Evolutionary conservation across 2,329 filamentous ascomycete species (phyloP), one percentile per base, ranked within the genome.

Genomic region (Colletotrichum sansevieriae): DNA sequence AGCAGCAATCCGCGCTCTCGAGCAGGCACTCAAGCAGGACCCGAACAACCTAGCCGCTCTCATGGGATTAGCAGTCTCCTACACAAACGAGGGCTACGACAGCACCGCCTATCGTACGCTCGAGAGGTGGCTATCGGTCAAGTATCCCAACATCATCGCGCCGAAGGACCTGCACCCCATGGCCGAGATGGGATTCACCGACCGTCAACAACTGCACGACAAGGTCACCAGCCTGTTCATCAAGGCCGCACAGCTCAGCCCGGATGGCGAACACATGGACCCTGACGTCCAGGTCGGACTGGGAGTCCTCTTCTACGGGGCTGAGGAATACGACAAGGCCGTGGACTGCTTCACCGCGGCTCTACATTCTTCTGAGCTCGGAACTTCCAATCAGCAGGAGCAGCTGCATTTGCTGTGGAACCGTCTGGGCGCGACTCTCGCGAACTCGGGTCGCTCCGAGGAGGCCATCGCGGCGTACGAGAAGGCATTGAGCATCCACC

Each of bases 1-100:
- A 9, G 95, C 96, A 0, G 96, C 96, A 2, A 98, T 99, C 72
- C 91, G 96, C 39, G 96, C 96, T 3, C 85, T 98, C 69, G 95
- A 98, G 80, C 92, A 96, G 78, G 94, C 95, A 1, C 83, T 98
- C 71, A 95, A 95, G 79, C 85, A 96, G 33, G 95, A 98, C 75
- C 91, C 94, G 0, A 91, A 90, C 75, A 98, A 97, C 77, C 87
- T 97, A 20, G 89, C 93, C 68, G 95, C 95, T 0, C 86, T 99
- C 52, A 98, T 99, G 95, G 95, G 94, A 1, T 84, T 99, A 60
- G 94, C 95, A 13, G 95, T 99, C 20, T 97, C 93, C 5, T 99
- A 99, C 81, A 99, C 96, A 55, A 99, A 99, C 82, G 96, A 99
- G 82, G 96, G 95, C 71, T 99, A 98, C 82, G 96, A 99, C 81